Evolutionary conservation across 768 basidiomycete species (phyloP).

Genomic region (Naganishia vaughanmartiniae): DNA sequence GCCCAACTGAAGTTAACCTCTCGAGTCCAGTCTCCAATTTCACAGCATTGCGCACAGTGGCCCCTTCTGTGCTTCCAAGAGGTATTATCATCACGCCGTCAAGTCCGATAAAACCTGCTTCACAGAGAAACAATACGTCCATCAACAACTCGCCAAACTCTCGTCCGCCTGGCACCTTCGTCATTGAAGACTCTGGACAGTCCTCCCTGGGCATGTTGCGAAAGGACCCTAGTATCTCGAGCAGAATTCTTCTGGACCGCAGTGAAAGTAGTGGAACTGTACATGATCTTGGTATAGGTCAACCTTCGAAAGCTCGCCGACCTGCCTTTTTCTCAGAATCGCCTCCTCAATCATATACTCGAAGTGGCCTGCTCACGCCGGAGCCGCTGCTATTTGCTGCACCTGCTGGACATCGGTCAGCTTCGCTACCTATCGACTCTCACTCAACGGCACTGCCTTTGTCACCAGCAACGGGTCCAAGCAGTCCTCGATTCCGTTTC

Average conservation of each 20-base stretch:
- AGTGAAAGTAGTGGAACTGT: not conserved
- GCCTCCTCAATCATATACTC: not conserved
- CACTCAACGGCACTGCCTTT: not conserved
- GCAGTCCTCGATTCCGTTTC: not conserved
- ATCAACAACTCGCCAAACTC: not conserved
- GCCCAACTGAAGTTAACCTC: not conserved
- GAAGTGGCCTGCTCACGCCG: not conserved
- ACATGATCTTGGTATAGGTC: not conserved
- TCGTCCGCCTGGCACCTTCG: not conserved
- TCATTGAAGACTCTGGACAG: not conserved
- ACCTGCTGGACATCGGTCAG: not conserved
- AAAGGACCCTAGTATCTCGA: not conserved
- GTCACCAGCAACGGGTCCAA: not conserved
- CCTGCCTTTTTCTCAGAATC: not conserved
- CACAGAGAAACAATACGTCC: slow-evolving; percentile 2
- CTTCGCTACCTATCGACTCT: slow-evolving; percentile 1
- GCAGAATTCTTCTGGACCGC: not conserved
- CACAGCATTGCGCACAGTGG: not conserved
- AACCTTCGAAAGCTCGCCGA: slow-evolving; percentile 4
- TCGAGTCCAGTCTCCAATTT: not conserved
- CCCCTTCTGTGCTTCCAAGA: slow-evolving; percentile 20
- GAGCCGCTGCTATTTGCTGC: not conserved
- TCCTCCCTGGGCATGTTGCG: not conserved
- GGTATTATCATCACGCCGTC: slow-evolving; percentile 47
- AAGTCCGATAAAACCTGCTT: slow-evolving; percentile 37